These are phyloP conservation scores for Cardamine resedifolia DNA, from an alignment of 345 rosid species.

Conservation along the genomic window DNA sequence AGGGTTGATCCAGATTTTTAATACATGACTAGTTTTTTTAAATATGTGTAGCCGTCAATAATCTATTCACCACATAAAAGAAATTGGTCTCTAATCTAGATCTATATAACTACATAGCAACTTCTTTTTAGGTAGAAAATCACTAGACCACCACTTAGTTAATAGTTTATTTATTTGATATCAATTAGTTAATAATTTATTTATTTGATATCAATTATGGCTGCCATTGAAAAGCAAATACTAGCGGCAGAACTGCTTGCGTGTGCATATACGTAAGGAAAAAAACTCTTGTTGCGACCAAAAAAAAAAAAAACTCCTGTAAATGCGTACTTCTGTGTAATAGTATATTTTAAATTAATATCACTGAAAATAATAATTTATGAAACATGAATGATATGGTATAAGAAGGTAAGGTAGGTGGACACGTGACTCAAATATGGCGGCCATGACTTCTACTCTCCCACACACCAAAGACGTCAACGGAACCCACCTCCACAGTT, in stretches of 20 bases:
- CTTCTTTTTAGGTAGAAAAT: too few species aligned
- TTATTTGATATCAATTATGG: background rate
- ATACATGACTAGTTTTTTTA: too few species aligned
- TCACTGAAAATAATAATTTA: background rate
- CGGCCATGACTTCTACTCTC: constrained; percentile 28
- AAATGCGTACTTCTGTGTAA: background rate
- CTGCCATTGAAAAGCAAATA: constrained; percentile 24
- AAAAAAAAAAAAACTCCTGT: background rate
- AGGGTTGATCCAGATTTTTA: too few species aligned
- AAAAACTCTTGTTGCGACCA: background rate
- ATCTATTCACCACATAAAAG: too few species aligned
- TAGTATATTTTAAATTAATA: background rate
- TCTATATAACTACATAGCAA: too few species aligned
- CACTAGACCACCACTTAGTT: too few species aligned
- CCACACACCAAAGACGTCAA: constrained; percentile 22
- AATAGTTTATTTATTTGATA: too few species aligned
- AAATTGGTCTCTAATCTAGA: too few species aligned
- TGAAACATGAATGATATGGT: background rate
- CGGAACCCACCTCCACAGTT: constrained; percentile 22
- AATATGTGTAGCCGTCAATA: too few species aligned
- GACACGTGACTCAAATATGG: constrained; percentile 39
- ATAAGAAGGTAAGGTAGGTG: constrained; percentile 30
- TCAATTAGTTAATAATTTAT: background rate
- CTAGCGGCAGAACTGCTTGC: constrained; percentile 13
- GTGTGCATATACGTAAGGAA: constrained; percentile 25